phyloP scores from a whole-genome alignment of 2,329 filamentous ascomycete genomes.

The Trichoderma guizhouense region DNA sequence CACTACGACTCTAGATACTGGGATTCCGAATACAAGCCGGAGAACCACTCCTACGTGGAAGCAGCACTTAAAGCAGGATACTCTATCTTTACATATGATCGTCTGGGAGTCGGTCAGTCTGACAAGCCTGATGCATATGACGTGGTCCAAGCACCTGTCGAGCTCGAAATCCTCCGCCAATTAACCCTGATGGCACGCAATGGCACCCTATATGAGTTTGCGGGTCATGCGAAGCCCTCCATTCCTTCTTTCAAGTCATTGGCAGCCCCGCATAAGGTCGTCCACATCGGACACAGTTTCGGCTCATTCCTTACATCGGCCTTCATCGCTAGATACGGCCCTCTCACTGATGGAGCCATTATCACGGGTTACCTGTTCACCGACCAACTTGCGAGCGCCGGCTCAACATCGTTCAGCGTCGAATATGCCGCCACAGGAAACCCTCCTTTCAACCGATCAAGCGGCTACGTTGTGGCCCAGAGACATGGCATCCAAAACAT shows the following conservation, averaged over 20 bases:
- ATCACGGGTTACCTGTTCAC: not conserved
- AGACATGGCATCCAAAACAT: constrained; percentile 12
- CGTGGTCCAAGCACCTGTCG: constrained; percentile 3
- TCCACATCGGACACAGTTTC: constrained; percentile 12
- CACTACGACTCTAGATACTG: constrained; percentile 14
- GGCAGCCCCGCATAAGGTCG: not conserved
- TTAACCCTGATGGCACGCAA: constrained; percentile 12
- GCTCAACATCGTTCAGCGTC: constrained; percentile 11
- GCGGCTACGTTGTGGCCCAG: constrained; percentile 11
- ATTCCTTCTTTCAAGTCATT: not conserved
- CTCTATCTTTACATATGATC: constrained; percentile 3
- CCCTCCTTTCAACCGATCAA: not conserved
- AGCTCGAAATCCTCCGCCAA: constrained; percentile 8
- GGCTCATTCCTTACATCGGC: constrained; percentile 8
- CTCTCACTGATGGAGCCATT: constrained; percentile 2
- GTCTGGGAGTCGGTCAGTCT: constrained; percentile 4
- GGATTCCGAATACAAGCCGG: constrained; percentile 9
- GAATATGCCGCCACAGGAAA: constrained; percentile 8
- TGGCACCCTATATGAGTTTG: constrained; percentile 9
- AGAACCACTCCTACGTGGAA: constrained; percentile 12
- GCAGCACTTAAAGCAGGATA: constrained; percentile 7
- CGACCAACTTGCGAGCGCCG: not conserved
- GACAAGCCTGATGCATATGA: constrained; percentile 7
- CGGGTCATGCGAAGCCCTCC: not conserved
- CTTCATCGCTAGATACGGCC: constrained; percentile 9